Base-by-base conservation (phyloP, 108 stramenopile genomes). In the Cyclotella atomus region DNA sequence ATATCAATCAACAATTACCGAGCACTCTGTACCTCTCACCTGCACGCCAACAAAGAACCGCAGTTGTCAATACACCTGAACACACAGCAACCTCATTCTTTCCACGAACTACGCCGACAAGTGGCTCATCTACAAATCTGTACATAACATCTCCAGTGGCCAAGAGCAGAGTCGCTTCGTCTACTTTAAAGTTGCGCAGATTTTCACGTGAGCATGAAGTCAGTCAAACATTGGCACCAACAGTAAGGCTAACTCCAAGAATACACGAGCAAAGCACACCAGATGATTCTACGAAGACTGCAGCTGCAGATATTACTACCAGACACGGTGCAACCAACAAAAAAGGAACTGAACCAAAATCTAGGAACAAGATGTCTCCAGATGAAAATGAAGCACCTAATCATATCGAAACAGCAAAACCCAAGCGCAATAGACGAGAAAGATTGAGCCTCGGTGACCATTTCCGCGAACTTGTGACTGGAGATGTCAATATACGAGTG, bases 401-500 rank as follows among this genome's bases (percentile, higher is more conserved):
- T n/a, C 12, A 30, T 57, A 12, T 14, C 0, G 68, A 70, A 49
- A 61, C 35, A 33, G 1, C 32, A 19, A 44, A 52, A 28, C 33
- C 38, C 57, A 66, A 71, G 55, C 64, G 80, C 24, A 34, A 68
- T 12, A 61, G 80, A 44, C 57, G 71, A 0, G 70, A 83, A 33
- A 67, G 83, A 6, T 74, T 69, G 21, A 78, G 77, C 55, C 38
- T 83, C 3, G 74, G 75, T 24, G 77, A 78, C 55, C 73, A 74
- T 20, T 75, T 84, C 21, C 47, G 83, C 41, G 80, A 82, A 35
- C 54, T 82, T 24, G 73, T 85, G 6, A 80, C 79, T 21, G 84
- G 84, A 46, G 81, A 85, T 67, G 76, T 64, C 9, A 77, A 74
- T 32, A 81, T 82, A 24, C 84, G 84, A 14, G 56, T 85, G 20